A percentile compares a stretch with the other conserved stretches of the same genome.
These are phyloP conservation scores for Ophiostoma sp. DNA, from an alignment of 2,329 filamentous ascomycete genomes.

Conservation along the genomic window DNA sequence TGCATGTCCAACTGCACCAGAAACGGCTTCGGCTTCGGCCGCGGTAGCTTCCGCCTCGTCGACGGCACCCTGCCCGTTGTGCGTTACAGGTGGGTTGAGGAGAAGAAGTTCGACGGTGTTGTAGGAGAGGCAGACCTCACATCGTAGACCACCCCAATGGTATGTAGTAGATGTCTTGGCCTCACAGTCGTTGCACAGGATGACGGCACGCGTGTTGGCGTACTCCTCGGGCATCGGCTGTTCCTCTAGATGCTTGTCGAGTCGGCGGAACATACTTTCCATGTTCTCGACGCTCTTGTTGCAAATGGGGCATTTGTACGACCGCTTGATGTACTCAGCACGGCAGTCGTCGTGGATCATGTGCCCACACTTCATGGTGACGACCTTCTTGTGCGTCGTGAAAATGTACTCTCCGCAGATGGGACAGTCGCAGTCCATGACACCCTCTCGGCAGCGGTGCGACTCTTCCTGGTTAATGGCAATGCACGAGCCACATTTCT, in stretches of 20 bases:
- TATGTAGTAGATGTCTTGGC: slow-evolving; percentile 83
- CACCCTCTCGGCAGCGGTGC: slow-evolving; percentile 92
- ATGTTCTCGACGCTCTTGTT: slow-evolving; percentile 97
- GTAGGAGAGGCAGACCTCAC: slow-evolving; percentile 69
- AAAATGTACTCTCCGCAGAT: slow-evolving; percentile 98
- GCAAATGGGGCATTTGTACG: slow-evolving; percentile 96
- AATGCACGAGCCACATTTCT: slow-evolving; percentile 93
- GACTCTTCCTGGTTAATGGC: slow-evolving; percentile 80
- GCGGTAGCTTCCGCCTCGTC: neutral
- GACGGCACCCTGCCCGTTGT: slow-evolving; percentile 27
- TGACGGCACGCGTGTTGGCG: slow-evolving; percentile 72
- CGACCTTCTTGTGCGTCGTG: slow-evolving; percentile 81
- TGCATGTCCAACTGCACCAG: neutral
- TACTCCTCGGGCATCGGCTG: slow-evolving; percentile 94
- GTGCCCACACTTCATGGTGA: slow-evolving; percentile 94
- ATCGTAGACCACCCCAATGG: slow-evolving; percentile 94
- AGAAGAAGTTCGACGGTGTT: slow-evolving; percentile 65
- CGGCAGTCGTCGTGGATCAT: slow-evolving; percentile 93
- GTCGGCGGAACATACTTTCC: slow-evolving; percentile 88
- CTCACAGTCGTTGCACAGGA: slow-evolving; percentile 94
- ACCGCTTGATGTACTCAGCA: slow-evolving; percentile 80
- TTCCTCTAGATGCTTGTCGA: slow-evolving; percentile 80
- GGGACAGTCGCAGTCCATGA: slow-evolving; percentile 92
- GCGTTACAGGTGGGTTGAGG: slow-evolving; percentile 50
- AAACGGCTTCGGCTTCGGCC: neutral